Percentiles rank a stretch among this genome's conserved stretches.
Conservation (phyloP, 495 filamentous ascomycete genomes). For the Aspergillus bridgeri region DNA sequence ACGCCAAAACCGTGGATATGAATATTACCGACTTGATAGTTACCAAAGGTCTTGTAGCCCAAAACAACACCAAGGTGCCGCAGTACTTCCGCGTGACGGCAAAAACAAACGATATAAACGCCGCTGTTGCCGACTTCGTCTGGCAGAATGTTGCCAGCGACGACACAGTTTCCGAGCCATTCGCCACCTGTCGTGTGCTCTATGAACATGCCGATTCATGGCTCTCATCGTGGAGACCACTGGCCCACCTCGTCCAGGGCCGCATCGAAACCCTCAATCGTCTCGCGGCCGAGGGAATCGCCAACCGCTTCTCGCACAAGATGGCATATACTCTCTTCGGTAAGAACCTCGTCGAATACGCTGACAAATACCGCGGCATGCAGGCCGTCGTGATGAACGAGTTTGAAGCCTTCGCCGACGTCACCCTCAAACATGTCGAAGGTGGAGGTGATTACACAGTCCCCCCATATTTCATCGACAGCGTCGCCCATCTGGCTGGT, state of each 20-base stretch:
- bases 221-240: constrained; percentile 27
- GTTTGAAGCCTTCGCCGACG: constrained; percentile 36
- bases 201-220: constrained; percentile 19
- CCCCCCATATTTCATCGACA: constrained; percentile 47
- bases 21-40: constrained; percentile 26
- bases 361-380: constrained; percentile 35
- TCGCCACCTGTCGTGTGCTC: constrained; percentile 21
- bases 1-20: constrained; percentile 18
- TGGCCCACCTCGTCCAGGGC: constrained; percentile 51
- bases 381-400: constrained; percentile 34
- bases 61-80: constrained; percentile 21
- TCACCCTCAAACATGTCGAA: constrained; percentile 31
- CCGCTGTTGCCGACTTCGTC: constrained; percentile 17
- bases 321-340: constrained; percentile 24
- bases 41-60: constrained; percentile 20
- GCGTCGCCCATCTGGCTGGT: constrained; percentile 48
- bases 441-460: constrained; percentile 8
- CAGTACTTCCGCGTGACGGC: constrained; percentile 34
- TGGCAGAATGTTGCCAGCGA: constrained; percentile 28
- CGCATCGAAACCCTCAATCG: constrained; percentile 49
- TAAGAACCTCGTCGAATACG: constrained; percentile 34
- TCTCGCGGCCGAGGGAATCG: constrained; percentile 15
- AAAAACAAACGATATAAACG: constrained; percentile 21
- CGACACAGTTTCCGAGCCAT: constrained; percentile 19
- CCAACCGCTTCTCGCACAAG: constrained; percentile 18